Percentiles rank a stretch among this genome's conserved stretches.
phyloP scores from a whole-genome alignment of 2,329 filamentous ascomycete species.

The Geoglossum cookeanum region DNA sequence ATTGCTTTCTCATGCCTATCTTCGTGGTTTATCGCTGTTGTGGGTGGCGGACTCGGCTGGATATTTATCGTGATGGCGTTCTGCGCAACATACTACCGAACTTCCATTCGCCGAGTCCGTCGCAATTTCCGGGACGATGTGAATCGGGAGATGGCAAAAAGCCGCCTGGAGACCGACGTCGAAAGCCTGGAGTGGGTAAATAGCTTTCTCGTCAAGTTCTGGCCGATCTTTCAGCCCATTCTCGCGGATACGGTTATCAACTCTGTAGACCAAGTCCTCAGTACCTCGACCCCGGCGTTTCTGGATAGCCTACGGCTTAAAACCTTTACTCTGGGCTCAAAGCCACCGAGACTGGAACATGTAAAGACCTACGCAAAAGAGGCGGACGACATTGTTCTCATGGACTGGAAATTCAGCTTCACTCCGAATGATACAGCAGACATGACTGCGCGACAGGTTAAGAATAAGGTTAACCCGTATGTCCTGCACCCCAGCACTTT shows the following conservation, averaged over 20 bases:
- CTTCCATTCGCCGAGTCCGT: slow-evolving; percentile 78
- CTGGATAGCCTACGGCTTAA: slow-evolving; percentile 86
- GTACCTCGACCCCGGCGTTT: slow-evolving; percentile 77
- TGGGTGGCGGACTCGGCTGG: slow-evolving; percentile 87
- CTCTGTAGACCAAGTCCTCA: slow-evolving; percentile 89
- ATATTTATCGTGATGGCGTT: slow-evolving; percentile 80
- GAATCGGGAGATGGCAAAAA: slow-evolving; percentile 70
- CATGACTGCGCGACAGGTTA: slow-evolving; percentile 74
- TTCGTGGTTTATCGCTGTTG: slow-evolving; percentile 74
- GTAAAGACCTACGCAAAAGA: slow-evolving; percentile 96
- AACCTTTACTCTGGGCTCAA: slow-evolving; percentile 82
- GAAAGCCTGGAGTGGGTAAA: slow-evolving; percentile 99
- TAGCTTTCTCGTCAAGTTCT: slow-evolving; percentile 95
- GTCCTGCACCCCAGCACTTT: neutral
- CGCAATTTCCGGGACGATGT: slow-evolving; percentile 94
- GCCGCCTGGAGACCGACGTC: slow-evolving; percentile 69
- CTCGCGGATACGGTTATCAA: slow-evolving; percentile 81
- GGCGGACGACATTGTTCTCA: slow-evolving; percentile 85
- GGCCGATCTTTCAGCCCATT: slow-evolving; percentile 95
- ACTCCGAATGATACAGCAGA: slow-evolving; percentile 87
- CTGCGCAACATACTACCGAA: slow-evolving; percentile 91
- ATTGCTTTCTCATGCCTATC: slow-evolving; percentile 82
- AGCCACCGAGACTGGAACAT: slow-evolving; percentile 89
- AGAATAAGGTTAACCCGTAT: slow-evolving; percentile 79
- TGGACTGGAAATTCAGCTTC: slow-evolving; percentile 99